Conservation (phyloP, 2,329 filamentous ascomycete species). For the Aspergillus candidus region DNA sequence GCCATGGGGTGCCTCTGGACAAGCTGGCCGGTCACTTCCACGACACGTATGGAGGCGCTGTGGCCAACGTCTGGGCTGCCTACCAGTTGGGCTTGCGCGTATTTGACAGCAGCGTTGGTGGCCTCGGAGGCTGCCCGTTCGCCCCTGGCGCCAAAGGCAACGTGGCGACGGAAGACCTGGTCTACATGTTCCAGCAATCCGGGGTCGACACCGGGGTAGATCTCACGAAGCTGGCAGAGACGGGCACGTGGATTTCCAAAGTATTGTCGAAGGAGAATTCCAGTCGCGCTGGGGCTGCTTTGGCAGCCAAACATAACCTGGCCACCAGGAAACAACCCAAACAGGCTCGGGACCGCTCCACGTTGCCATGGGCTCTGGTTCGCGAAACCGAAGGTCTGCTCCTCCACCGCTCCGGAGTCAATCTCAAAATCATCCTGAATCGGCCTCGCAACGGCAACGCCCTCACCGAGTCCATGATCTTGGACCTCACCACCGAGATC, state of each 20-base stretch:
- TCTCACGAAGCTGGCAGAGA: constrained; percentile 54
- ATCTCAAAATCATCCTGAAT: constrained; percentile 29
- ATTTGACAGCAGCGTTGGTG: constrained; percentile 74
- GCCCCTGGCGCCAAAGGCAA: constrained; percentile 82
- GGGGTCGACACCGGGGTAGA: constrained; percentile 71
- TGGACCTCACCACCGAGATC: constrained; percentile 26
- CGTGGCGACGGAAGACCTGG: constrained; percentile 76
- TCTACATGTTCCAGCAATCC: constrained; percentile 58
- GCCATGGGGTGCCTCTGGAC: constrained; percentile 56
- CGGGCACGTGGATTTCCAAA: constrained; percentile 66
- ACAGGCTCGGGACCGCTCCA: neutral
- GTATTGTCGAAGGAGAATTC: constrained; percentile 42
- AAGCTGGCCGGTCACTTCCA: constrained; percentile 82
- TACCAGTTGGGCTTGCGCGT: constrained; percentile 70
- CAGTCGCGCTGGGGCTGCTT: constrained; percentile 61
- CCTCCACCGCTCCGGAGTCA: constrained; percentile 26
- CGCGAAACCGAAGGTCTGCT: constrained; percentile 19
- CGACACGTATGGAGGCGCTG: constrained; percentile 78
- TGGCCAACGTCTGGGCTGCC: constrained; percentile 72
- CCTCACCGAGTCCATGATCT: constrained; percentile 34
- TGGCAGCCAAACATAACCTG: constrained; percentile 1
- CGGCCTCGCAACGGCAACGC: constrained; percentile 37
- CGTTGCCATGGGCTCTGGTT: constrained; percentile 14
- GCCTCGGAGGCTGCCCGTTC: constrained; percentile 78
- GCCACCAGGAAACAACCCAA: neutral